Conservation (phyloP, 2,329 filamentous ascomycete genomes). For the Claviceps citrina region DNA sequence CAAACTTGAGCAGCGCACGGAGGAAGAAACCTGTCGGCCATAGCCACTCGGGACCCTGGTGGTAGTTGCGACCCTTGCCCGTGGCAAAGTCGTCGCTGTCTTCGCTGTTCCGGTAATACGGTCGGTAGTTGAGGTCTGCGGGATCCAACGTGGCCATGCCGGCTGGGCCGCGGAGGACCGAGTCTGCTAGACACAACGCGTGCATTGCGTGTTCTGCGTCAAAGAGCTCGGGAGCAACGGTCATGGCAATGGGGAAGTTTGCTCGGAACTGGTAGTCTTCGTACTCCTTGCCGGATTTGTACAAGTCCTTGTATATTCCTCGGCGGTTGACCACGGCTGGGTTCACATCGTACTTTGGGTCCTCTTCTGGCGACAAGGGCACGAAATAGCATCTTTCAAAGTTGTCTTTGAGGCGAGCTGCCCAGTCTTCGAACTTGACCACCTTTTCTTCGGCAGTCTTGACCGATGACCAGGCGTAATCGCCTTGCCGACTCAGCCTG, state of each 20-base stretch:
- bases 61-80: constrained; percentile 89
- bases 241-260: constrained; percentile 94
- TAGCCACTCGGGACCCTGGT: constrained; percentile 94
- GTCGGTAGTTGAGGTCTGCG: constrained; percentile 78
- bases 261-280: constrained; percentile 93
- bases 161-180: constrained; percentile 64
- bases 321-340: constrained; percentile 66
- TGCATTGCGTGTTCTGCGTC: constrained; percentile 60
- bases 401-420: constrained; percentile 59
- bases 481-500: constrained; percentile 47
- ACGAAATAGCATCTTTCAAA: constrained; percentile 92
- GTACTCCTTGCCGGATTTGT: constrained; percentile 85
- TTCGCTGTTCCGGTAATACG: constrained; percentile 89
- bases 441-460: constrained; percentile 42
- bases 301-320: constrained; percentile 96
- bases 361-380: constrained; percentile 53
- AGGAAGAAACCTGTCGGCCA: constrained; percentile 97
- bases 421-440: constrained; percentile 68
- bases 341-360: constrained; percentile 67
- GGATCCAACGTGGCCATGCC: constrained; percentile 96
- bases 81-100: constrained; percentile 85
- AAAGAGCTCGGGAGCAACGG: constrained; percentile 80
- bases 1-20: constrained; percentile 79
- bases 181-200: constrained; percentile 68
- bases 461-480: constrained; percentile 61